Conservation (phyloP, 192 early-diverging fungal species). For the Coemansia sp. region DNA sequence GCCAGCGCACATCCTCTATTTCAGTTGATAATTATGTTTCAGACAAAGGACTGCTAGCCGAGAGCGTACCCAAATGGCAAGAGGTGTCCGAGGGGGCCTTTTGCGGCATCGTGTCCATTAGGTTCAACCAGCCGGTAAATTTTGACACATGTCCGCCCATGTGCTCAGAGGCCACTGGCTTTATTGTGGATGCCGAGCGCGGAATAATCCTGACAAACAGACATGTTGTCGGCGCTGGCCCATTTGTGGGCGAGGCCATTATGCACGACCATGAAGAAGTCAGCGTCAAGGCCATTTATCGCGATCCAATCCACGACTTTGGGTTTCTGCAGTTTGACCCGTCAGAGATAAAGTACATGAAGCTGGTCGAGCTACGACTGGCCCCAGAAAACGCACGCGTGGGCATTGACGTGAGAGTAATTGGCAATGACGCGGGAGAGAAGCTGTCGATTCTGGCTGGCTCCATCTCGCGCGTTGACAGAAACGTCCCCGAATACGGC, state of each 20-base stretch:
- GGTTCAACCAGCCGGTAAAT: slow-evolving; percentile 23
- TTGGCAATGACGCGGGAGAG: slow-evolving; percentile 79
- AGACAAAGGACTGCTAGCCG: neutral
- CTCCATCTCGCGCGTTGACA: slow-evolving; percentile 68
- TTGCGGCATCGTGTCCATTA: slow-evolving; percentile 40
- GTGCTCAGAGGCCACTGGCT: slow-evolving; percentile 59
- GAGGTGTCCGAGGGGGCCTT: slow-evolving; percentile 22
- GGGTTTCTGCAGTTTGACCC: slow-evolving; percentile 76
- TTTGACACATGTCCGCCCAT: slow-evolving; percentile 31
- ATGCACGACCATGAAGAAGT: slow-evolving; percentile 76
- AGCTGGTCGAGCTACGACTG: slow-evolving; percentile 62
- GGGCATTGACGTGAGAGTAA: slow-evolving; percentile 73
- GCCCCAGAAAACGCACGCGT: slow-evolving; percentile 66
- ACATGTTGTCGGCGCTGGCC: slow-evolving; percentile 72
- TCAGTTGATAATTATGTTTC: neutral
- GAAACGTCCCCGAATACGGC: slow-evolving; percentile 70
- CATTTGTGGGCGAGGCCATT: slow-evolving; percentile 69
- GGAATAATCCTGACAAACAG: slow-evolving; percentile 77
- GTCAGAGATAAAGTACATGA: slow-evolving; percentile 63
- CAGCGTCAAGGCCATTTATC: slow-evolving; percentile 65
- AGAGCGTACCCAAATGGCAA: slow-evolving; percentile 1
- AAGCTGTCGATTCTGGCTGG: slow-evolving; percentile 75
- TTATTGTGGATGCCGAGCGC: slow-evolving; percentile 69
- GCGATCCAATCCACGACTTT: slow-evolving; percentile 84
- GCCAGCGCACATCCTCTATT: slow-evolving; percentile 1